These are phyloP conservation scores for Steccherinum ochraceum DNA, from an alignment of 768 basidiomycete genomes.

Conservation along the genomic window DNA sequence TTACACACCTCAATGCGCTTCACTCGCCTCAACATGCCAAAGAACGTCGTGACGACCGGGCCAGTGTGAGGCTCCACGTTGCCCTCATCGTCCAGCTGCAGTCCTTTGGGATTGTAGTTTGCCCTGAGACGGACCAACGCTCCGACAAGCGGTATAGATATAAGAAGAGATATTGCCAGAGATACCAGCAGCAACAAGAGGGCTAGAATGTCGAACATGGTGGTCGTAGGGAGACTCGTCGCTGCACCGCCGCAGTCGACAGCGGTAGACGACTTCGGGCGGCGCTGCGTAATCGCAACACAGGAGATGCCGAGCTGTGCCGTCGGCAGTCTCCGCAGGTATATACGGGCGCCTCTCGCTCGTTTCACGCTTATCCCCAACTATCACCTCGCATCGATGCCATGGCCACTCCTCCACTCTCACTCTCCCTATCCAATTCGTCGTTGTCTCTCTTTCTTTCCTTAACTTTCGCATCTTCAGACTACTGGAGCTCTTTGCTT, in stretches of 20 bases:
- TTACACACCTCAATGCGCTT: slow-evolving; percentile 61
- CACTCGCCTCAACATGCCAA: slow-evolving; percentile 68
- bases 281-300: not conserved
- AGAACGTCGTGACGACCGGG: slow-evolving; percentile 70
- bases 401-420: too few species aligned
- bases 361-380: not conserved
- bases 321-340: not conserved
- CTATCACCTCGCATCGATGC: too few species aligned
- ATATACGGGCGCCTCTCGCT: not conserved
- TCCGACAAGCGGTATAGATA: slow-evolving; percentile 44
- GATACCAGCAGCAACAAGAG: slow-evolving; percentile 46
- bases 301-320: not conserved
- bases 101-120: slow-evolving; percentile 81
- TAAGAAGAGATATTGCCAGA: slow-evolving; percentile 51
- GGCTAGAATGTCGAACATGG: slow-evolving; percentile 22
- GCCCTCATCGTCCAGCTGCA: slow-evolving; percentile 74
- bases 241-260: not conserved
- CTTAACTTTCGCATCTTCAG: too few species aligned
- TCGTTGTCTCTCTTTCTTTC: not conserved
- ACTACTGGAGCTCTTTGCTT: too few species aligned
- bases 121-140: slow-evolving; percentile 69
- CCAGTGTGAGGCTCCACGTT: slow-evolving; percentile 66
- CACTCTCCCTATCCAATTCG: not conserved
- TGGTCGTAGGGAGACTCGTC: slow-evolving; percentile 6
- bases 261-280: not conserved